These are phyloP conservation scores for Stephania yunnanensis DNA, from an alignment of 164 flowering plant genomes.

Conservation along the genomic window DNA sequence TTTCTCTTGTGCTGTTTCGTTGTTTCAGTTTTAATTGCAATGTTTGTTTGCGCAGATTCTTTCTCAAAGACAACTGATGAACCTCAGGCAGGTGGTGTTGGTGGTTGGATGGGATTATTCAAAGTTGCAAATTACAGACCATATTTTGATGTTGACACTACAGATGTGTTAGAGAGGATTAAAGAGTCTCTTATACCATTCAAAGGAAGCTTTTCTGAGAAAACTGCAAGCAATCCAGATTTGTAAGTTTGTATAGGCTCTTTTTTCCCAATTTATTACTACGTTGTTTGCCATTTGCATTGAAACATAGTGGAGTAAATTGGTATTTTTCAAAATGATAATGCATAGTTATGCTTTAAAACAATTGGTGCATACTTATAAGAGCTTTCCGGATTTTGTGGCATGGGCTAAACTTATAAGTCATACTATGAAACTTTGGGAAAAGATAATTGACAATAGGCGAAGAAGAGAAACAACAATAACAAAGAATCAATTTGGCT, in stretches of 20 bases:
- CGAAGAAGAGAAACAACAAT: too few relatives aligned
- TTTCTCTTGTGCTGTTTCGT: neutral
- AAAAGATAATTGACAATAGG: too few relatives aligned
- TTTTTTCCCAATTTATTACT: neutral
- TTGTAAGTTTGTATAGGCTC: conserved; percentile 46
- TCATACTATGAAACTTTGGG: too few relatives aligned
- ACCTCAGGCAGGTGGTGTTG: conserved; percentile 56
- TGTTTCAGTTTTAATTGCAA: neutral
- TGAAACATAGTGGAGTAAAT: neutral
- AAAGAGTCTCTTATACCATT: conserved; percentile 87
- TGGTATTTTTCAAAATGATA: neutral
- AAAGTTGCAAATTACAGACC: conserved; percentile 73
- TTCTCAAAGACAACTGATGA: conserved; percentile 83
- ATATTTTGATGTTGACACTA: conserved; percentile 95
- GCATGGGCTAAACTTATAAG: too few relatives aligned
- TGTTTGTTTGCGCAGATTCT: conserved; percentile 48
- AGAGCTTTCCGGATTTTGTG: too few relatives aligned
- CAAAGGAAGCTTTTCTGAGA: conserved; percentile 78
- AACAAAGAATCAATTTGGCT: too few relatives aligned
- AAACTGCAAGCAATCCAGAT: conserved; percentile 75
- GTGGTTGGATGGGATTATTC: conserved; percentile 77
- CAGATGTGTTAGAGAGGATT: conserved; percentile 90
- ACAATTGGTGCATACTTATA: neutral
- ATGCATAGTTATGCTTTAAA: neutral
- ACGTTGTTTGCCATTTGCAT: neutral